phyloP scores from a whole-genome alignment of 2,329 filamentous ascomycete genomes.

The Aspergillus hiratsukae region DNA sequence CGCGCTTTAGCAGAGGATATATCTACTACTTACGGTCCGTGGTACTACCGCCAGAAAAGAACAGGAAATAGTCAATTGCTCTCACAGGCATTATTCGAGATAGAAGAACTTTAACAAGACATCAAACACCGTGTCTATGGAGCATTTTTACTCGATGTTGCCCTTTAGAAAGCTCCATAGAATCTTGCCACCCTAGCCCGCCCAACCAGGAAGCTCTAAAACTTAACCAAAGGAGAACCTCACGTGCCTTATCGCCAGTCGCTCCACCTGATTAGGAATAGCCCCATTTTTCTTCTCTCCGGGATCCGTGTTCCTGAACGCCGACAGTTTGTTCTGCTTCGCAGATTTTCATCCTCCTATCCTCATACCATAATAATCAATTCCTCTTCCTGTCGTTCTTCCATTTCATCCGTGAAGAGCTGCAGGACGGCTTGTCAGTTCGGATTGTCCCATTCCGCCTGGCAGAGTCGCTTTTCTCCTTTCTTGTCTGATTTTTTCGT shows the following conservation, averaged over 20 bases:
- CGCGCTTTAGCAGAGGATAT: not conserved
- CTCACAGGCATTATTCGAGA: not conserved
- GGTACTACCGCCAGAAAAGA: not conserved
- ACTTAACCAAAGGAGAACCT: not conserved
- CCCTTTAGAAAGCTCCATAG: not conserved
- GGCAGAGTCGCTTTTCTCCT: constrained; percentile 4
- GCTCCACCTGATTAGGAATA: not conserved
- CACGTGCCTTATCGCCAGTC: constrained; percentile 15
- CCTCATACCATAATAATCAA: constrained; percentile 6
- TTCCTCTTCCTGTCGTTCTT: constrained; percentile 15
- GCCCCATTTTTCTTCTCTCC: constrained; percentile 10
- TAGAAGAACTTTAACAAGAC: not conserved
- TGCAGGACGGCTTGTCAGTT: constrained; percentile 23
- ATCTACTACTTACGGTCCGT: no score
- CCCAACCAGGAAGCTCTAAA: constrained; percentile 3
- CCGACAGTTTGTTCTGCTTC: constrained; percentile 15
- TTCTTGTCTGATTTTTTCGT: constrained; percentile 1
- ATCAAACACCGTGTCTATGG: not conserved
- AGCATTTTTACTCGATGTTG: not conserved
- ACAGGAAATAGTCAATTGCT: not conserved
- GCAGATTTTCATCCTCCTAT: constrained; percentile 12
- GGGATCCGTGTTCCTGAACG: constrained; percentile 3
- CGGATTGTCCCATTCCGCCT: constrained; percentile 10
- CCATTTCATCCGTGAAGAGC: constrained; percentile 18
- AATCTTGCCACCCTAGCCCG: not conserved